Evolutionary conservation across 495 filamentous ascomycete genomes (phyloP), one percentile per base, ranked within the genome.

Genomic region (Penicillium subrubescens): DNA sequence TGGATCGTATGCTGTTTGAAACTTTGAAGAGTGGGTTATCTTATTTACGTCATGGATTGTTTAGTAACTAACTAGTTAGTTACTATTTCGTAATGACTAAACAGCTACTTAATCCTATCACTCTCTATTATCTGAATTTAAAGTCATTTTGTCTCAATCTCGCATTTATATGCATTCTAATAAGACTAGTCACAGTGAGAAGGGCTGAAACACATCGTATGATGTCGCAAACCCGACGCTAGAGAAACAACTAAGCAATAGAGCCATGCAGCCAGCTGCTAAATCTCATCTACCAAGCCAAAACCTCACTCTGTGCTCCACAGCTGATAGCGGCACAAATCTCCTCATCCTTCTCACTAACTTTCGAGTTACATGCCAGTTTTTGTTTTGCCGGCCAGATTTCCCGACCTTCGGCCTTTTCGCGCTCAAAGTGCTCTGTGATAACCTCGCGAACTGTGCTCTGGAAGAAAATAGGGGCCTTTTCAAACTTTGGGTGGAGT

Each of bases 401-500:
- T 64, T 84, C 73, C 50, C 65, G 46, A 3, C 73, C 75, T 34
- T 61, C 71, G 10, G 60, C 59, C 61, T 80, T 71, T 68, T 85
- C 82, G 5, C 67, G 65, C 53, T 78, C 67, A 56, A 71, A 70
- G 58, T 83, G 81, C 43, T 75, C 73, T 0, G 70, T 77, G 21
- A 84, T 72, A 35, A 75, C 73, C 3, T 83, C 76, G 2, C 79
- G 76, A 8, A 76, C 74, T 8, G 73, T 69, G 59, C 71, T 80
- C 66, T 83, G 81, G 75, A 82, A 82, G 63, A 74, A 81, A 0
- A 83, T 69, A 4, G 80, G 77, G 3, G 77, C 83, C 64, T 84
- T 81, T 60, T 85, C 83, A 57, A 70, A 78, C 29, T 75, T 72
- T 0, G 82, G 82, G 56, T 85, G 82, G n/a, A 85, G 69, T 54